Base-by-base conservation (phyloP, 23 red algal species). In the Gracilaria domingensis region DNA sequence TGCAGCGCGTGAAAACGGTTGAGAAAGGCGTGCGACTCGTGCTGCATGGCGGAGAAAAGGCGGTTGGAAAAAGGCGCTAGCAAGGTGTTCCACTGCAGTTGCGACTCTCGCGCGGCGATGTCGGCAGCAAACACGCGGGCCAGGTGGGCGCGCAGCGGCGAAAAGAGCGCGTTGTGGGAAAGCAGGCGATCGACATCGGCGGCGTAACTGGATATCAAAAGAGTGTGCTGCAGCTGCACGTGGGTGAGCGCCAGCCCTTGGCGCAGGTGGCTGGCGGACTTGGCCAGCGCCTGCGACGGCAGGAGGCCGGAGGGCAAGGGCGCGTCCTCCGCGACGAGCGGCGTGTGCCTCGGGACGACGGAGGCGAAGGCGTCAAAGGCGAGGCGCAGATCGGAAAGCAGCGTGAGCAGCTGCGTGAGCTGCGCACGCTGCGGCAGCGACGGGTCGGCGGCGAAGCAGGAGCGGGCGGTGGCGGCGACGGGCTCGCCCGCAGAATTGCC, bases 1-100 rank as follows among this genome's bases (percentile, higher is more conserved):
- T 77, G 72, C n/a, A 77, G 72, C 12, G 72, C 72, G 42, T 77
- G 42, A 14, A 77, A 77, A 23, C 72, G 72, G 72, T 50, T 77
- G 20, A 77, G 42, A 25, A 77, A 77, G 12, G 39, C 72, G 18
- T 77, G 38, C 30, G 72, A 77, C 72, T 77, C 72, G 72, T 20
- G 72, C 4, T 50, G 40, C 30, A 77, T 20, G 40, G 23, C 24
- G 12, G 72, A 29, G 72, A 77, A 77, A 4, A 77, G 23, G 42
- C 72, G 72, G 23, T 50, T 30, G 40, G 12, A 77, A 50, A 77
- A 50, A 20, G 72, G 39, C 8, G 23, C 18, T 1, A 77, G 72
- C 72, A 77, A 26, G 13, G 30, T 30, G 8, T 50, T 3, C 72
- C 72, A 77, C 18, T 77, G 13, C 5, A 77, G 72, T 2, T 26